Base-by-base conservation (phyloP, 345 rosid genomes). In the Salix caprea region DNA sequence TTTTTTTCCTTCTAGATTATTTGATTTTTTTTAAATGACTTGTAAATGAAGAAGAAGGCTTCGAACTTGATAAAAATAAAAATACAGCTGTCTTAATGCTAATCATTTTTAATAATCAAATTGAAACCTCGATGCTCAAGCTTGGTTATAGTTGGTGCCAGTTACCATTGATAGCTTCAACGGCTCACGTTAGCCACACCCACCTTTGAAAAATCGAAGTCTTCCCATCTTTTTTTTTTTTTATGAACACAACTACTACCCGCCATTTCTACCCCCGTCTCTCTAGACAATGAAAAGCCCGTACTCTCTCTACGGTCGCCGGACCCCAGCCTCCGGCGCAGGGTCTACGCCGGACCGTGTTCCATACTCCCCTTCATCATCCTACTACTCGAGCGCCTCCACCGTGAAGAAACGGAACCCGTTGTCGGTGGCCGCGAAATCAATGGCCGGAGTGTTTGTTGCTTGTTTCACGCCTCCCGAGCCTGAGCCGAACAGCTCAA, bases 381-480 rank as follows among this genome's bases (percentile, higher is more conserved):
- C 91, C 9, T 81, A 91, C 9, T 74, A 81, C 84, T 73, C 87
- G 32, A 81, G 82, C 58, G 81, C 87, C 79, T 77, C 87, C 60
- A 36, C 79, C 67, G 72, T 84, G 61, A 73, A 74, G 76, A 89
- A 80, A 78, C 74, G 71, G 62, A 87, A 79, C 74, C 80, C 87
- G 7, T 74, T 86, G 13, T 64, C 68, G 6, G 52, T 42, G 24
- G 88, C 84, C 2, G 86, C 84, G 69, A 82, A 90, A 60, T 89
- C 91, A 54, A 78, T 91, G 62, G 90, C 85, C 19, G 89, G 90
- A 39, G 78, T 87, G 66, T 94, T 95, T 79, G 42, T 84, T 28
- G 70, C 80, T 23, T 95, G 97, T 80, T 90, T 95, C 79, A 84
- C 93, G 39, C 99, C 97, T 40, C 93, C 93, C 0, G 90, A 84